phyloP scores from a whole-genome alignment of 2,329 filamentous ascomycete genomes.

The Beauveria sp. region DNA sequence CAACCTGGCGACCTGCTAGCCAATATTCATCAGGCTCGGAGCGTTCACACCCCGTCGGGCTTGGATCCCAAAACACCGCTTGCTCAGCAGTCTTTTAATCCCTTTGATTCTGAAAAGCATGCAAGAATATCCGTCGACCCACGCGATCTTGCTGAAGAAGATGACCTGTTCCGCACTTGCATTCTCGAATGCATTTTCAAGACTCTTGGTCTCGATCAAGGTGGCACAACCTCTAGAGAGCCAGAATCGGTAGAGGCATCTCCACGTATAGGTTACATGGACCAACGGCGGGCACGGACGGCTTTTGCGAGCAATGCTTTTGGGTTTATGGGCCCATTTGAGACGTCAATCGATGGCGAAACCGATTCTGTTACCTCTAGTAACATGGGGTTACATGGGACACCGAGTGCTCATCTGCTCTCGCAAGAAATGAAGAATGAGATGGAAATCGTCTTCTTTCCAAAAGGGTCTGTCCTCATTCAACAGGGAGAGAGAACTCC shows the following conservation, averaged over 20 bases:
- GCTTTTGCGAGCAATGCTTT: conserved; percentile 70
- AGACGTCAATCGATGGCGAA: conserved; percentile 68
- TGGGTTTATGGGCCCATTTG: conserved; percentile 81
- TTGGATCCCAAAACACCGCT: conserved; percentile 35
- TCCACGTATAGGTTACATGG: conserved; percentile 75
- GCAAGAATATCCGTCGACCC: conserved; percentile 51
- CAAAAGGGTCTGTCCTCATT: conserved; percentile 85
- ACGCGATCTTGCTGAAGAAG: conserved; percentile 80
- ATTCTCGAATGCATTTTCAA: conserved; percentile 96
- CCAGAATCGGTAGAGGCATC: conserved; percentile 76
- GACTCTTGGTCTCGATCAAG: conserved; percentile 72
- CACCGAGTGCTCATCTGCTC: conserved; percentile 57
- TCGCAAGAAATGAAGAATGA: conserved; percentile 82
- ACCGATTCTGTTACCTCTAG: conserved; percentile 76
- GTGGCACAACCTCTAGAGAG: conserved; percentile 57
- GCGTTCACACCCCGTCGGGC: conserved; percentile 36
- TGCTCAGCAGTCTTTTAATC: conserved; percentile 45
- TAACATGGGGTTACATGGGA: conserved; percentile 51
- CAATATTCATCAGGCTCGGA: conserved; percentile 64
- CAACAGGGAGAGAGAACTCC: conserved; percentile 97
- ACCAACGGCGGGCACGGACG: conserved; percentile 71
- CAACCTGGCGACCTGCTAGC: conserved; percentile 74
- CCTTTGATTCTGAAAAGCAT: conserved; percentile 46
- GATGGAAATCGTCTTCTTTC: conserved; percentile 95
- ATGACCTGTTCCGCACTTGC: conserved; percentile 78